These are phyloP conservation scores for Histomonas meleagridis DNA, from an alignment of 208 protist genomes.

Conservation along the genomic window DNA sequence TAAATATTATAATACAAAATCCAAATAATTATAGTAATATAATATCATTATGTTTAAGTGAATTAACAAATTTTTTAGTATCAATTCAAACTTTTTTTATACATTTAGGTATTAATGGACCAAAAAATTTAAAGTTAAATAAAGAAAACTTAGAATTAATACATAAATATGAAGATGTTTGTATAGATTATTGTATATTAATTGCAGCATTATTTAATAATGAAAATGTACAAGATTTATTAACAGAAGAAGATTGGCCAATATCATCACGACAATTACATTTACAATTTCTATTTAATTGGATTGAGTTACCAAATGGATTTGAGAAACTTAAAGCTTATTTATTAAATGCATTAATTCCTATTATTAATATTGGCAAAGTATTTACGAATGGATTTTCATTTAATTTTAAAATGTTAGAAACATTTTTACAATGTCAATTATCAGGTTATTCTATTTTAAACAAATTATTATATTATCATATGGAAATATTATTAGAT, in stretches of 20 bases:
- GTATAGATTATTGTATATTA: not conserved
- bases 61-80: not conserved
- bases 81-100: not conserved
- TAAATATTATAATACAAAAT: not conserved
- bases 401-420: not conserved
- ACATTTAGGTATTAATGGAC: not conserved
- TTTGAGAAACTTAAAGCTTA: not conserved
- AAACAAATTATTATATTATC: not conserved
- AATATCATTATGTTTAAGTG: not conserved
- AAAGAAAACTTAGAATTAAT: not conserved
- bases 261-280: not conserved
- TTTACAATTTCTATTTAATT: not conserved
- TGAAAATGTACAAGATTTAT: not conserved
- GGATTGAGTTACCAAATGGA: not conserved
- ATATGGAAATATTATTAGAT: not conserved
- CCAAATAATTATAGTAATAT: not conserved
- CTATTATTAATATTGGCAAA: not conserved
- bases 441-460: not conserved
- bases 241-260: not conserved
- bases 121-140: not conserved
- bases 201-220: not conserved
- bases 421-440: not conserved
- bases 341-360: constrained; percentile 5
- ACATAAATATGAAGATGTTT: not conserved
- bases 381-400: not conserved